Evolutionary conservation across 805 yeast species (phyloP).

Genomic region (Clavispora fructus): DNA sequence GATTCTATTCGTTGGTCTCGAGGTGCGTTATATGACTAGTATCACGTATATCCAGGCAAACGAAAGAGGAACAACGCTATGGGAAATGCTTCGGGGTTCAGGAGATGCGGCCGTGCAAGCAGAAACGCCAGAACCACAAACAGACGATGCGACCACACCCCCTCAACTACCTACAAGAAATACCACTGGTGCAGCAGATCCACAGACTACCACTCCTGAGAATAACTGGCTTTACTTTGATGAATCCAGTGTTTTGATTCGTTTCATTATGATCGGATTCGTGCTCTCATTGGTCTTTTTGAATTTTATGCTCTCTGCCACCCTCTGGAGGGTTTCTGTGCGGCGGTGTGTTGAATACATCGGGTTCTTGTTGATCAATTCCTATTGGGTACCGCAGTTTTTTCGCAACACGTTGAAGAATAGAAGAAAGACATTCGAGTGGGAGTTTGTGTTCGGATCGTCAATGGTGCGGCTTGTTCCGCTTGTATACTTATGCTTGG

Average conservation of each 20-base stretch:
- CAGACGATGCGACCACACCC: constrained; percentile 1
- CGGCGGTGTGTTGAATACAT: constrained; percentile 56
- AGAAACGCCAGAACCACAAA: neutral
- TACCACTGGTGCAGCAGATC: neutral
- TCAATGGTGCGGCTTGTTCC: constrained; percentile 62
- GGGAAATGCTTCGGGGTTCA: constrained; percentile 63
- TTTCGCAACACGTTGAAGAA: constrained; percentile 72
- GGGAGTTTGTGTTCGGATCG: constrained; percentile 73
- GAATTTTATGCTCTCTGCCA: constrained; percentile 10
- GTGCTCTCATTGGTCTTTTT: neutral
- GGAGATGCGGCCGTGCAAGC: constrained; percentile 18
- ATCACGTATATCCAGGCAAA: constrained; percentile 68
- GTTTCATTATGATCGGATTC: neutral
- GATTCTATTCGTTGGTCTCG: constrained; percentile 67
- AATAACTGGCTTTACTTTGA: constrained; percentile 3
- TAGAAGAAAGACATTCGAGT: constrained; percentile 54
- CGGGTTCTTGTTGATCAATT: constrained; percentile 48
- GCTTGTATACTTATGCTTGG: constrained; percentile 52
- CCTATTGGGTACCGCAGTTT: constrained; percentile 88
- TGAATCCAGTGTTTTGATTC: neutral
- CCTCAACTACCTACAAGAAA: too few relatives aligned
- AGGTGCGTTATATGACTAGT: constrained; percentile 64
- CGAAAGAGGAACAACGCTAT: constrained; percentile 60
- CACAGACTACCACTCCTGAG: neutral
- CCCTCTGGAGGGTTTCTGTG: constrained; percentile 60